Evolutionary conservation across 192 early-diverging fungal genomes (phyloP).

Genomic region (Coemansia sp.): DNA sequence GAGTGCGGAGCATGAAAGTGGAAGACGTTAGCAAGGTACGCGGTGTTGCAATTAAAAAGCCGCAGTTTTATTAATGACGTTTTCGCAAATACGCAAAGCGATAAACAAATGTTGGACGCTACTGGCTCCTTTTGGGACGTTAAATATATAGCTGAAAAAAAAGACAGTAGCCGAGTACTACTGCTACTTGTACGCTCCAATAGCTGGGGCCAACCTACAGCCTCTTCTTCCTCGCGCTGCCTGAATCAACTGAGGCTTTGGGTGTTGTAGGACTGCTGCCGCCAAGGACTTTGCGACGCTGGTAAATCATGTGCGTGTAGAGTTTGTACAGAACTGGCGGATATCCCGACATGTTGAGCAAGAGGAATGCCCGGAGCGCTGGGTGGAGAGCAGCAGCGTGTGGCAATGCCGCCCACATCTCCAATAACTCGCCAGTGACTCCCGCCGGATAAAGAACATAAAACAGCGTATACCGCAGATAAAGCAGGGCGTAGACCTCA

Average conservation of each 20-base stretch:
- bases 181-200: not conserved
- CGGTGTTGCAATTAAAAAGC: not conserved
- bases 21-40: not conserved
- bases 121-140: not conserved
- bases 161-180: not conserved
- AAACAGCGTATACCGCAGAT: slow-evolving; percentile 89
- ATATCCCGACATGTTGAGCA: slow-evolving; percentile 64
- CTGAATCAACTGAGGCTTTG: not conserved
- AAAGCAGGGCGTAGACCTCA: slow-evolving; percentile 34
- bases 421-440: slow-evolving; percentile 76
- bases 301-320: slow-evolving; percentile 90
- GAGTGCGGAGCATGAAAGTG: not conserved
- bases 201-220: not conserved
- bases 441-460: slow-evolving; percentile 90
- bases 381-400: slow-evolving; percentile 56
- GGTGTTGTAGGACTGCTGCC: slow-evolving; percentile 15
- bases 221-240: slow-evolving; percentile 31
- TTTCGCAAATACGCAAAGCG: not conserved
- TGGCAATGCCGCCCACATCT: slow-evolving; percentile 71
- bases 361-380: slow-evolving; percentile 60
- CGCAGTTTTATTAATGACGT: not conserved
- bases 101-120: not conserved
- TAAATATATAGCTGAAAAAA: not conserved
- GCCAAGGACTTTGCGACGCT: slow-evolving; percentile 76
- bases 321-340: slow-evolving; percentile 74